Evolutionary conservation across 2,329 filamentous ascomycete genomes (phyloP).

Genomic region (Lasiodiplodia citricola): DNA sequence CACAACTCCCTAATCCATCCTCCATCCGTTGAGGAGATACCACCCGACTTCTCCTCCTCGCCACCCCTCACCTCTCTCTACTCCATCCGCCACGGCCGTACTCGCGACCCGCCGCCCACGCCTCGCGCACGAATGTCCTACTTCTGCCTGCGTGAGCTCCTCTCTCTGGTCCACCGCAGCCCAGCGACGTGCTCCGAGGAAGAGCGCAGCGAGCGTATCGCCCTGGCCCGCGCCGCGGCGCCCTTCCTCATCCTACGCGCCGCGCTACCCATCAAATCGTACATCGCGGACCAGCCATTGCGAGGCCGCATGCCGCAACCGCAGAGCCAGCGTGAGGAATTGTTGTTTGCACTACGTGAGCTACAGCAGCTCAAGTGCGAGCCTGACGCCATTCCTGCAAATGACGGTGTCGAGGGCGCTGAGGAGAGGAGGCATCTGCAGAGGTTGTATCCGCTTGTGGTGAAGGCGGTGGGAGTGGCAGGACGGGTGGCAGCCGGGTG

Average conservation of each 20-base stretch:
- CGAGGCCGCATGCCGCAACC: constrained; percentile 90
- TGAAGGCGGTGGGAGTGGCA: constrained; percentile 62
- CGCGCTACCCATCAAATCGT: constrained; percentile 79
- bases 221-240: constrained; percentile 75
- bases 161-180: constrained; percentile 58
- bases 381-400: constrained; percentile 65
- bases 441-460: constrained; percentile 78
- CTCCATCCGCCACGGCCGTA: constrained; percentile 71
- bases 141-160: constrained; percentile 77
- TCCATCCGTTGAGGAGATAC: constrained; percentile 47
- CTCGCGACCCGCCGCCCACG: constrained; percentile 69
- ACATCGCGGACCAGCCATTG: constrained; percentile 89
- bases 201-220: constrained; percentile 47
- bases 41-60: constrained; percentile 31
- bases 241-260: constrained; percentile 84
- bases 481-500: constrained; percentile 53
- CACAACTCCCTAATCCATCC: constrained; percentile 81
- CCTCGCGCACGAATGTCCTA: constrained; percentile 76
- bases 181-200: constrained; percentile 33
- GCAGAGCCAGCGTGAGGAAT: constrained; percentile 76
- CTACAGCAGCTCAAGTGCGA: constrained; percentile 73
- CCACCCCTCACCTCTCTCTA: constrained; percentile 68
- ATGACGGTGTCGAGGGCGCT: constrained; percentile 41
- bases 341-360: constrained; percentile 71
- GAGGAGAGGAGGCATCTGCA: constrained; percentile 72